Conservation (phyloP, 163 green algal genomes). For the Volvox carteri region DNA sequence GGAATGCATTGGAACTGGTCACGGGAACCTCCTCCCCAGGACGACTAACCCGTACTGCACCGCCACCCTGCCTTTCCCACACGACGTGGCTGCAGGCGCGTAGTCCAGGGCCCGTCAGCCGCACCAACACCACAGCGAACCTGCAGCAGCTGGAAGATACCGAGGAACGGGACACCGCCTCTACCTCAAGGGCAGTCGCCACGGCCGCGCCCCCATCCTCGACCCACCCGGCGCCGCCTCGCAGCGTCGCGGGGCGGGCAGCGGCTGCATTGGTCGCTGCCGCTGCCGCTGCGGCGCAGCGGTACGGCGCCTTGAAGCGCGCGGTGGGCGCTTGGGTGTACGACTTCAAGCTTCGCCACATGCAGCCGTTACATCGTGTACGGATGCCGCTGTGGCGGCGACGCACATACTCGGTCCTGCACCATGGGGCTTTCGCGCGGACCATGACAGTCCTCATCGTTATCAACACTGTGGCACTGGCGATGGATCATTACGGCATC, state of each 20-base stretch:
- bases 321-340: background rate
- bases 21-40: too few relatives aligned
- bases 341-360: constrained; percentile 23
- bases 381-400: constrained; percentile 10
- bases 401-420: constrained; percentile 53
- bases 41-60: too few relatives aligned
- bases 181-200: background rate
- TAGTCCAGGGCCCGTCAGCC: background rate
- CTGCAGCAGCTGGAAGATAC: background rate
- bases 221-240: background rate
- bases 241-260: background rate
- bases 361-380: constrained; percentile 30
- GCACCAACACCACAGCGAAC: constrained; percentile 2
- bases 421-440: constrained; percentile 58
- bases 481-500: constrained; percentile 63
- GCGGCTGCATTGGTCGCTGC: background rate
- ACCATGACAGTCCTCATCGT: constrained; percentile 68
- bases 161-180: background rate
- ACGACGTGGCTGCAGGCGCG: constrained; percentile 22
- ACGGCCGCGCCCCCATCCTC: too few relatives aligned
- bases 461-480: constrained; percentile 71
- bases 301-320: background rate
- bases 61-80: too few relatives aligned
- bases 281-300: background rate
- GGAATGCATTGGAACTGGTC: too few relatives aligned